Base-by-base conservation (phyloP, 306 rosid species). In the Pyrus pyrifolia region DNA sequence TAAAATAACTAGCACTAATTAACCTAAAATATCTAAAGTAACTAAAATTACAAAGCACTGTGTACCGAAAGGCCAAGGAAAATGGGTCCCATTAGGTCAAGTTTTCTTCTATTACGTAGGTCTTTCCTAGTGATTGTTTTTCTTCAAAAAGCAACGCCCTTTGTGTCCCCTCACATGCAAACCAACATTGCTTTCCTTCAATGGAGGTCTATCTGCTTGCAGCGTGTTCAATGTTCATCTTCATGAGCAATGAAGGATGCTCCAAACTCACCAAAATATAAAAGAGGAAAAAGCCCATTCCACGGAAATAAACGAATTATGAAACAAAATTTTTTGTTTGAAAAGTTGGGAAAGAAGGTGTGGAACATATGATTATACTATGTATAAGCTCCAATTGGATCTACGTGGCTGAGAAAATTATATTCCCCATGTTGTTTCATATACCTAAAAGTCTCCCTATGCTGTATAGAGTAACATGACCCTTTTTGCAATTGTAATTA, bases 391-490 rank as follows among this genome's bases (percentile, higher is more conserved):
- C 71, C 71, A 83, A 83, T 80, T 81, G 83, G 85, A 75, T 75
- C 87, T 87, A 86, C 89, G 80, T 83, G 86, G 86, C 46, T 67
- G 67, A 64, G 85, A 83, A 78, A 80, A 86, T 80, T 80, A 80
- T 86, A 73, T 80, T 85, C 81, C 82, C 53, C 57, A 21, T 75
- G 76, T 68, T 61, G 40, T 69, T 40, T 13, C 66, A 45, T 29
- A 27, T 59, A 45, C 31, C 71, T 70, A 21, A 60, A 57, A 68
- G 65, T 60, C 76, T 61, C 71, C 76, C 62, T 73, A 67, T 74
- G 79, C 83, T 75, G 65, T 53, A 49, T 62, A 79, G 73, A 42
- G 80, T 76, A 83, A 76, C 84, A 78, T 76, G 81, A 76, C 76
- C 72, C 29, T 76, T 49, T 22, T 29, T 72, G 29, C 63, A 27